A percentile compares a stretch with the other conserved stretches of the same genome.
Evolutionary conservation across 2,329 filamentous ascomycete species (phyloP).

Genomic region (Colletotrichum sansevieriae): DNA sequence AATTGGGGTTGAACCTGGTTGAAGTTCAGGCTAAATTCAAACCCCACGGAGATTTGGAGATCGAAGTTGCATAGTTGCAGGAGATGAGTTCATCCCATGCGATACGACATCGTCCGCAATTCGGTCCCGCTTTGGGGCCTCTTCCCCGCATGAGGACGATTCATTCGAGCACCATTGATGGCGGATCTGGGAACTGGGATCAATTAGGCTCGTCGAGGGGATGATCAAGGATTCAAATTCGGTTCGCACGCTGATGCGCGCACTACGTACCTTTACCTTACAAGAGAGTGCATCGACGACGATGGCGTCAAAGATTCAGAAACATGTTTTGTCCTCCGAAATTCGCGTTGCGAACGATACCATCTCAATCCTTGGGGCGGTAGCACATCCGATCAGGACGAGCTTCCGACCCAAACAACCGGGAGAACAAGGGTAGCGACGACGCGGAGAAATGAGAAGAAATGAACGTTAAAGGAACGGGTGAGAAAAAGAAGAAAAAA

Average conservation of each 20-base stretch:
- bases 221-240: slow-evolving; percentile 27
- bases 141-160: slow-evolving; percentile 26
- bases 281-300: no score
- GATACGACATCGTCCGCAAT: slow-evolving; percentile 28
- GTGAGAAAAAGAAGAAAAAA: no score
- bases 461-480: no score
- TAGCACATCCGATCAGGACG: neutral
- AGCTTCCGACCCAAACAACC: neutral
- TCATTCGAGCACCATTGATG: slow-evolving; percentile 8
- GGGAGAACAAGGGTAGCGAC: neutral
- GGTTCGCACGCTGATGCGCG: slow-evolving; percentile 8
- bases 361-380: neutral
- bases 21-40: slow-evolving; percentile 40
- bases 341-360: neutral
- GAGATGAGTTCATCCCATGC: slow-evolving; percentile 38
- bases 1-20: slow-evolving; percentile 15
- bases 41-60: slow-evolving; percentile 9
- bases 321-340: no score
- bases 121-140: slow-evolving; percentile 18
- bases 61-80: neutral
- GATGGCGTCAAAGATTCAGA: no score
- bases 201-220: slow-evolving; percentile 2
- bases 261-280: neutral
- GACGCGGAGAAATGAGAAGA: no score
- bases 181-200: slow-evolving; percentile 20